Conservation (phyloP, 2,329 filamentous ascomycete species). For the Lachnellula arida region DNA sequence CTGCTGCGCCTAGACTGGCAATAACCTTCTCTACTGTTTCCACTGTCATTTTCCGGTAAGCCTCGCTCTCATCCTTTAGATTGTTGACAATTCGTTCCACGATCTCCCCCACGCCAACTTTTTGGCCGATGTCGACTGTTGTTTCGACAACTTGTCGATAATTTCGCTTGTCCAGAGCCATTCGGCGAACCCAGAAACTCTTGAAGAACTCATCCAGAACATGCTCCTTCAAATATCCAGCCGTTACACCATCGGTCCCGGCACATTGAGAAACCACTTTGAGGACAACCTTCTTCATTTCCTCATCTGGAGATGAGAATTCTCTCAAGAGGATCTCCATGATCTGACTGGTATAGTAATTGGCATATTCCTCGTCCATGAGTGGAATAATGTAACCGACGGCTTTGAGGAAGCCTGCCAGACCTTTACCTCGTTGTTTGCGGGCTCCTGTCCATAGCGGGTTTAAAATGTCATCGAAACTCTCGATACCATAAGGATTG, state of each 20-base stretch:
- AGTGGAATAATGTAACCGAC: slow-evolving; percentile 97
- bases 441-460: slow-evolving; percentile 80
- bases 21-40: slow-evolving; percentile 97
- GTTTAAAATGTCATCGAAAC: slow-evolving; percentile 95
- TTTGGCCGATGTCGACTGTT: slow-evolving; percentile 93
- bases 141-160: slow-evolving; percentile 98
- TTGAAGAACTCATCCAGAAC: slow-evolving; percentile 97
- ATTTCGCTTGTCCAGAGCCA: slow-evolving; percentile 96
- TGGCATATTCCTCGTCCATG: slow-evolving; percentile 99
- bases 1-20: slow-evolving; percentile 85
- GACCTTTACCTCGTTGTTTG: slow-evolving; percentile 92
- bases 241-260: slow-evolving; percentile 89
- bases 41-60: slow-evolving; percentile 98
- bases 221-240: slow-evolving; percentile 90
- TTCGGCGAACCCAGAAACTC: slow-evolving; percentile 94
- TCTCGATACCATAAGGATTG: slow-evolving; percentile 98
- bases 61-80: slow-evolving; percentile 95
- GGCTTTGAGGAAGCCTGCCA: slow-evolving; percentile 94
- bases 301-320: slow-evolving; percentile 94
- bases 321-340: slow-evolving; percentile 97
- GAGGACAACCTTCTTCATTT: slow-evolving; percentile 99
- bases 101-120: slow-evolving; percentile 96
- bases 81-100: slow-evolving; percentile 90
- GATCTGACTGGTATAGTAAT: slow-evolving; percentile 97
- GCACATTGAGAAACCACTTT: slow-evolving; percentile 97